Evolutionary conservation across 2,329 filamentous ascomycete species (phyloP), one percentile per base, ranked within the genome.

Genomic region (Orbilia brochopaga): DNA sequence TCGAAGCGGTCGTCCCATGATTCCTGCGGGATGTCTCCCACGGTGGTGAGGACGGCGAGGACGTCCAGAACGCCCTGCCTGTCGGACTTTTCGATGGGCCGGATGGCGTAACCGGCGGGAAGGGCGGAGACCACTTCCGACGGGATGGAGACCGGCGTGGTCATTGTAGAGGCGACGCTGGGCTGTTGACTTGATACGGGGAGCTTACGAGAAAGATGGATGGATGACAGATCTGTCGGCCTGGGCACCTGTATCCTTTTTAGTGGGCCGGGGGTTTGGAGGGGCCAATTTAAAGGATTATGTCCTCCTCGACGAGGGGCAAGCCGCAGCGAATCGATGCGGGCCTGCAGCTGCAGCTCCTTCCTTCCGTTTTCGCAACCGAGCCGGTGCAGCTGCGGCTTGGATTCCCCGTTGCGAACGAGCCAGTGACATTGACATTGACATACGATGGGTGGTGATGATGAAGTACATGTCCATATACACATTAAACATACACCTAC

Each of bases 11-110:
- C 83, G 76, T 87, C 84, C 83, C 93, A 97, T 72, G 86, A 84
- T 69, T 86, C 85, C 79, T 90, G 85, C 53, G 83, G 85, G 75
- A 97, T 88, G 73, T 97, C 91, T 74, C 94, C 94, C 23, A 97
- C 93, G 6, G 90, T 94, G 1, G 94, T 97, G 77, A 99, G 83
- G 40, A 97, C 92, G 51, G 91, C 87, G 74, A 99, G 83, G 72
- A 94, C 93, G 78, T 96, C 91, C 76, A 99, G 87, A 80, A 96
- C 97, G 74, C 92, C 92, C 35, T 84, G 85, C 64, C 85, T 82
- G 81, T 99, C 94, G 76, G 84, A 85, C 76, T 86, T 86, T 76
- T 88, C 86, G 55, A 97, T 84, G 0, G 93, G 87, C 24, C 94
- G 91, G 78, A 96, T 85, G 27, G 83, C 86, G 83, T 97, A 97